Percentiles rank a stretch among this genome's conserved stretches.
These are phyloP conservation scores for Westerdykella ornata DNA, from an alignment of 2,329 filamentous ascomycete genomes.

Conservation along the genomic window DNA sequence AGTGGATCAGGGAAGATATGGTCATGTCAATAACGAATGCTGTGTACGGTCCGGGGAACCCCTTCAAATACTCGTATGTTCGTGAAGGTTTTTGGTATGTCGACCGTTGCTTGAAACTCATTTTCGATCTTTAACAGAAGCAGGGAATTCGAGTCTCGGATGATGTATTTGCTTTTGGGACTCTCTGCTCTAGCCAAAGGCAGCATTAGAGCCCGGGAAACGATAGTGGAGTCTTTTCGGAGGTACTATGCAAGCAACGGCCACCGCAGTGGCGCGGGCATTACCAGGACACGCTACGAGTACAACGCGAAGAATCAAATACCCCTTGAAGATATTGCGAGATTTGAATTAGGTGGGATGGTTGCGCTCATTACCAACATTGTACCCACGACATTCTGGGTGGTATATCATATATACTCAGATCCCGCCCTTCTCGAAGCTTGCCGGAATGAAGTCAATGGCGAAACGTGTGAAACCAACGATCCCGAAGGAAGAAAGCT, in stretches of 20 bases:
- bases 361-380: conserved; percentile 38
- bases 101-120: too few relatives aligned
- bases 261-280: conserved; percentile 26
- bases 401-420: conserved; percentile 31
- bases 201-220: too few relatives aligned
- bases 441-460: conserved; percentile 19
- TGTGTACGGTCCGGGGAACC: conserved; percentile 37
- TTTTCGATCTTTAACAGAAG: too few relatives aligned
- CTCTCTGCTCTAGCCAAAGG: too few relatives aligned
- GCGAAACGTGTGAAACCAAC: conserved; percentile 3
- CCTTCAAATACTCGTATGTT: conserved; percentile 26
- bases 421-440: conserved; percentile 24
- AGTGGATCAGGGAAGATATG: conserved; percentile 24
- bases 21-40: conserved; percentile 30
- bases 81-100: conserved; percentile 31
- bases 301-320: conserved; percentile 24
- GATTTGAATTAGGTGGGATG: conserved; percentile 32
- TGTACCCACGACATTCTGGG: conserved; percentile 36
- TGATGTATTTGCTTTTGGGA: too few relatives aligned
- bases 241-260: conserved; percentile 34
- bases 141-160: too few relatives aligned
- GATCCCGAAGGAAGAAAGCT: conserved; percentile 18
- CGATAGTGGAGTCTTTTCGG: conserved; percentile 21
- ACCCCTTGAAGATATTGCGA: conserved; percentile 31
- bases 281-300: conserved; percentile 30